phyloP scores from a whole-genome alignment of 1,139 yeast species.

The Pneumocystis oryctolagi region DNA sequence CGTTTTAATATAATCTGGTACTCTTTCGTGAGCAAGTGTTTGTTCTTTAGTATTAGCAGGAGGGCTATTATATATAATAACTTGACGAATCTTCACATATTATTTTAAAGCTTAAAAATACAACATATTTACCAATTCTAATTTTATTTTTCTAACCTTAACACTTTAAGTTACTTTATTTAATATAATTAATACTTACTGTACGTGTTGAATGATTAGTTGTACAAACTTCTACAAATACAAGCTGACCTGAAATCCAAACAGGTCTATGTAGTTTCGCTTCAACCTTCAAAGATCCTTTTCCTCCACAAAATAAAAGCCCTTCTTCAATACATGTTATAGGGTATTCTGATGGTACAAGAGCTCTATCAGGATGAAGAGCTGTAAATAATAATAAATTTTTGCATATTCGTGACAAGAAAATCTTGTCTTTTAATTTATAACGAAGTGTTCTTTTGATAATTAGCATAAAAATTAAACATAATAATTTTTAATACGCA shows the following conservation, averaged over 20 bases:
- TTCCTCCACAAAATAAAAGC: conserved; percentile 8
- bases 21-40: conserved; percentile 5
- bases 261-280: conserved; percentile 9
- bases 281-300: conserved; percentile 8
- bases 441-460: conserved; percentile 5
- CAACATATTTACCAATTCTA: neutral
- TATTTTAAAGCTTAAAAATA: neutral
- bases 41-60: conserved; percentile 10
- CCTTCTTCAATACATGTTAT: conserved; percentile 8
- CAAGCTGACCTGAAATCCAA: conserved; percentile 11
- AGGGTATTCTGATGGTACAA: conserved; percentile 8
- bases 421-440: conserved; percentile 6
- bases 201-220: conserved; percentile 9
- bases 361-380: conserved; percentile 8
- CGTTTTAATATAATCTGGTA: conserved; percentile 8
- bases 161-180: neutral
- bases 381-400: conserved; percentile 6
- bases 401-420: conserved; percentile 4
- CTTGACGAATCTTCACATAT: conserved; percentile 4
- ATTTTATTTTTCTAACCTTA: conserved; percentile 3
- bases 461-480: neutral
- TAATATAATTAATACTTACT: conserved; percentile 1
- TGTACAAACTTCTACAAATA: conserved; percentile 9
- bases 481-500: neutral
- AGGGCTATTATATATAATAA: conserved; percentile 7